A percentile compares a stretch with the other conserved stretches of the same genome.
These are phyloP conservation scores for Vitis rupestris DNA, from an alignment of 164 flowering plant genomes.

Conservation along the genomic window DNA sequence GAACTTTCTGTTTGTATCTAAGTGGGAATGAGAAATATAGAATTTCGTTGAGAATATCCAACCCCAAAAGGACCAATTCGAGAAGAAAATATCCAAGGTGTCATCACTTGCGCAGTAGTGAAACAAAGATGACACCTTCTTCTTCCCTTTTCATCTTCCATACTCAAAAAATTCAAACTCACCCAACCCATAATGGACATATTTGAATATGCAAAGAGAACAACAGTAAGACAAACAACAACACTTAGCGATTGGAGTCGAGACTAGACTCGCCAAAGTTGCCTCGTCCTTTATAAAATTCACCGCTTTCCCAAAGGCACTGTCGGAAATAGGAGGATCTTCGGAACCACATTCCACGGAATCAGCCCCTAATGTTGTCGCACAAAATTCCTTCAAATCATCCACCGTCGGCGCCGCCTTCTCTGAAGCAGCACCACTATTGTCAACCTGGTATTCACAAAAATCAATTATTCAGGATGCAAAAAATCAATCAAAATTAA, in stretches of 20 bases:
- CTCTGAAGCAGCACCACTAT: slow-evolving; percentile 39
- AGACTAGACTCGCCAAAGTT: slow-evolving; percentile 21
- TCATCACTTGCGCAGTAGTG: too few relatives aligned
- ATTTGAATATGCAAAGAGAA: neutral
- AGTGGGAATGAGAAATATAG: too few relatives aligned
- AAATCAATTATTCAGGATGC: slow-evolving; percentile 1
- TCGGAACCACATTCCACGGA: slow-evolving; percentile 40
- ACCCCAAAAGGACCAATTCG: too few relatives aligned
- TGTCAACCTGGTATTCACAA: neutral
- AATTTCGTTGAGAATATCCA: too few relatives aligned
- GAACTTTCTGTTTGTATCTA: too few relatives aligned
- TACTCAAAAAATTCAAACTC: slow-evolving; percentile 3
- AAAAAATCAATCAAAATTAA: slow-evolving; percentile 1
- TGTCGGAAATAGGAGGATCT: slow-evolving; percentile 31
- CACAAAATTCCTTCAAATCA: slow-evolving; percentile 44
- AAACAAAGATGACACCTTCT: too few relatives aligned
- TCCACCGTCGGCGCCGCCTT: slow-evolving; percentile 41
- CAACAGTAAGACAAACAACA: neutral
- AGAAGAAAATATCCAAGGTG: too few relatives aligned
- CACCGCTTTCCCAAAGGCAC: slow-evolving; percentile 3
- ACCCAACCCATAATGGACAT: slow-evolving; percentile 1
- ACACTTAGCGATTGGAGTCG: slow-evolving; percentile 47
- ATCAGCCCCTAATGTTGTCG: slow-evolving; percentile 34
- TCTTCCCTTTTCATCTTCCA: too few relatives aligned
- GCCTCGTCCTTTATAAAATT: slow-evolving; percentile 23